Percentiles rank a stretch among this genome's conserved stretches.
Conservation (phyloP, 345 rosid species). For the Eucalyptus lansdowneana region DNA sequence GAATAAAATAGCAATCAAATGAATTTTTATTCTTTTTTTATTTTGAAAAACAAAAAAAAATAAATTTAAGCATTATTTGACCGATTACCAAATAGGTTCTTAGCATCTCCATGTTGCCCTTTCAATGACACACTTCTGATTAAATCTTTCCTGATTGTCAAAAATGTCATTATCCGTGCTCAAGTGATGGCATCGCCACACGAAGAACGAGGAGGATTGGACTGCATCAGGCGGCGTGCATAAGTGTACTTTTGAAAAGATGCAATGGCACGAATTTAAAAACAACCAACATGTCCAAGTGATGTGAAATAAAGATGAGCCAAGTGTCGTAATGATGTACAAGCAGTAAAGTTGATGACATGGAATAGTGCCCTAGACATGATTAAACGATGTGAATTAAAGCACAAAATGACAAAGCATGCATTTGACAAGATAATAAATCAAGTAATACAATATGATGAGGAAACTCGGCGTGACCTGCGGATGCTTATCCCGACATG, state of each 20-base stretch:
- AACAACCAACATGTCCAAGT: neutral
- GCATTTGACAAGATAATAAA: neutral
- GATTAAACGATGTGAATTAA: neutral
- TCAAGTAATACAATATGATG: neutral
- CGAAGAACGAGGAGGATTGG: neutral
- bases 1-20: too few relatives aligned
- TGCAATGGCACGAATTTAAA: neutral
- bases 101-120: neutral
- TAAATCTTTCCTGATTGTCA: neutral
- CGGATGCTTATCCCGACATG: neutral
- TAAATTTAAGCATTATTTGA: too few relatives aligned
- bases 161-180: neutral
- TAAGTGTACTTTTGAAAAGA: neutral
- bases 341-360: neutral
- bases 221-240: neutral
- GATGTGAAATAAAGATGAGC: neutral
- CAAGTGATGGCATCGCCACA: neutral
- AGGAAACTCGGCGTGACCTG: neutral
- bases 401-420: neutral
- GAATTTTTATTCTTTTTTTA: too few relatives aligned
- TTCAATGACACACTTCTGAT: neutral
- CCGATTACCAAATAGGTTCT: too few relatives aligned
- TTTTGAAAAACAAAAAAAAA: fast-evolving
- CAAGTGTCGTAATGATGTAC: neutral
- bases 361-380: neutral